Evolutionary conservation across 345 rosid genomes (phyloP), one percentile per base, ranked within the genome.

Genomic region (Zanthoxylum bungeanum): DNA sequence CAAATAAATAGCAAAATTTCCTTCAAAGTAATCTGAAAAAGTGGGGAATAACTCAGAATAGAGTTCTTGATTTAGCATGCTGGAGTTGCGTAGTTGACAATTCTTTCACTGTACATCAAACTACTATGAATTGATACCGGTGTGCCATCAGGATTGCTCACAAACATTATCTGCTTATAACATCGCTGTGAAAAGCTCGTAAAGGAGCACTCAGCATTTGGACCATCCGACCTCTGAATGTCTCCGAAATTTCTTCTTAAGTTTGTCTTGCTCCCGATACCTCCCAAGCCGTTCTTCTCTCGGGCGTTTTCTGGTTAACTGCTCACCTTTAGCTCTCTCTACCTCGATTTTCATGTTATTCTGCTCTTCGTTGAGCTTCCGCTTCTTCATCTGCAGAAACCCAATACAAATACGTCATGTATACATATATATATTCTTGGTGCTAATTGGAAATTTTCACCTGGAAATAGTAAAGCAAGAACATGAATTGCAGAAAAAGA

Each of bases 261-360:
- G 28, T 71, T 92, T 91, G 59, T 92, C 98, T 74, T 91, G 82
- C 64, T 14, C 80, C 34, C 94, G 73, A 70, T 88, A 91, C 66
- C 91, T 86, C 71, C 87, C 97, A 72, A 88, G 87, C 50, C 89
- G 73, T 79, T 89, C 92, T 75, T 88, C 98, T 76, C 98, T 89
- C 51, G 60, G 83, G 34, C 96, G 94, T 79, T 95, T 95, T 77
- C 78, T 87, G 0, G 72, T 77, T 70, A 82, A 28, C 76, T 77
- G 77, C 55, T 89, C 94, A 0, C 79, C 92, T 85, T 95, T 95
- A 3, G 89, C 91, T 83, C 70, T 91, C 82, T 91, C 82, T 62
- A 75, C 77, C 64, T 85, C 88, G 0, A 75, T 69, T 72, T 72
- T 69, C 67, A 84, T 84, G 81, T 79, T 89, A 84, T 88, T 91